These are phyloP conservation scores for Phaeosphaeria sp. DNA, from an alignment of 2,329 filamentous ascomycete genomes.

Conservation along the genomic window DNA sequence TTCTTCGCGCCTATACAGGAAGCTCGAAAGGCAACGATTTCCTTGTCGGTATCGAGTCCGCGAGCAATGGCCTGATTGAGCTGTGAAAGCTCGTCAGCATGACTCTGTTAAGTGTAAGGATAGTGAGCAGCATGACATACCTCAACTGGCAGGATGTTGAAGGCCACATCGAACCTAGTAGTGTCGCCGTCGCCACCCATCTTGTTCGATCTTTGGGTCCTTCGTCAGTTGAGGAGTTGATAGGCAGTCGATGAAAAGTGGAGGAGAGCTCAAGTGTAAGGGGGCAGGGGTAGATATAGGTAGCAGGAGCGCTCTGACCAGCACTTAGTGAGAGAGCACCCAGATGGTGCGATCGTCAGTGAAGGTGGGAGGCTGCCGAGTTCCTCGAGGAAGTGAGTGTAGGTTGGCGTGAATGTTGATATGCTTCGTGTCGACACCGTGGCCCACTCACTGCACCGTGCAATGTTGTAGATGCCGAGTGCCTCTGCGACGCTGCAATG, in stretches of 20 bases:
- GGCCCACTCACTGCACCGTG: background rate
- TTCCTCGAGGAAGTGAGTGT: background rate
- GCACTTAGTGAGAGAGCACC: slow-evolving; percentile 2
- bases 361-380: background rate
- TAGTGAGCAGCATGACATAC: slow-evolving; percentile 14
- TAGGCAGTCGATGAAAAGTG: background rate
- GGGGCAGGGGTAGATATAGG: background rate
- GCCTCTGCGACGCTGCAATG: background rate
- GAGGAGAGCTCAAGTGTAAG: background rate
- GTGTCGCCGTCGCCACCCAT: slow-evolving; percentile 18
- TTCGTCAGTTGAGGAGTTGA: background rate
- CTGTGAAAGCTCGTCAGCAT: slow-evolving; percentile 29
- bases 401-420: slow-evolving; percentile 6
- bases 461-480: background rate
- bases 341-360: slow-evolving; percentile 6
- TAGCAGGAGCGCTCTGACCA: background rate
- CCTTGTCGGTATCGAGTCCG: slow-evolving; percentile 50
- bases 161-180: slow-evolving; percentile 24
- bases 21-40: slow-evolving; percentile 51
- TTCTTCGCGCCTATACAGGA: slow-evolving; percentile 49
- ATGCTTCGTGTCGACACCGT: background rate
- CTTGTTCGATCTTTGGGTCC: background rate
- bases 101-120: background rate
- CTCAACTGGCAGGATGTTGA: slow-evolving; percentile 44
- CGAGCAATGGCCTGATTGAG: slow-evolving; percentile 50